Base-by-base conservation (phyloP, 306 rosid species). In the Arachis stenosperma region DNA sequence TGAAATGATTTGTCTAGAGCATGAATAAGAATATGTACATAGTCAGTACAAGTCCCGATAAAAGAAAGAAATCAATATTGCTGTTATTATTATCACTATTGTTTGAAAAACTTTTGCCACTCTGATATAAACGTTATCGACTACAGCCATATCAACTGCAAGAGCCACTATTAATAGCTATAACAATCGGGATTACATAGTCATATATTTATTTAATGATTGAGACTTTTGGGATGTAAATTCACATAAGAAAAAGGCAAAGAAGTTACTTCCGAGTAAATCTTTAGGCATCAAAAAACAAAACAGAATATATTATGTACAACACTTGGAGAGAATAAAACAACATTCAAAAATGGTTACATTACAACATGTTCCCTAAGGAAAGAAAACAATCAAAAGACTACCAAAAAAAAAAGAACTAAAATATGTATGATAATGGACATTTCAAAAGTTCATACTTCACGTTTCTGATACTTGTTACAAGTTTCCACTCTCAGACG, bases 211-310 rank as follows among this genome's bases (percentile, higher is more conserved):
- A n/a, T 42, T 64, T 14, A 17, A 64, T 8, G 33, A 42, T 40
- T 13, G 12, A 37, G 47, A 11, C 10, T 14, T 14, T 13, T 14
- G 6, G 39, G 33, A 62, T 2, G 47, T n/a, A 43, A 17, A 9
- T 42, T 64, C 69, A 15, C 42, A 15, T 17, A 5, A 64, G 13
- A 64, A 64, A 43, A 43, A 43, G 53, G 52, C 11, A 43, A 55
- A 44, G 79, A 75, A 44, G 73, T 22, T 44, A 44, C 14, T 37
- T 69, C 41, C 37, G 22, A 60, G 12, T 14, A 54, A 65, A 43
- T 8, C 27, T 52, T 30, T 9, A 64, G 10, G 54, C 10, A 47
- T 47, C 68, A 48, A 7, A 76, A 59, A 59, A 67, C 62, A 56
- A 41, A 44, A 13, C n/a, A 37, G 47, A 67, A 66, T 22, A 65